Base-by-base conservation (phyloP, 306 rosid species). In the Castanea sativa region DNA sequence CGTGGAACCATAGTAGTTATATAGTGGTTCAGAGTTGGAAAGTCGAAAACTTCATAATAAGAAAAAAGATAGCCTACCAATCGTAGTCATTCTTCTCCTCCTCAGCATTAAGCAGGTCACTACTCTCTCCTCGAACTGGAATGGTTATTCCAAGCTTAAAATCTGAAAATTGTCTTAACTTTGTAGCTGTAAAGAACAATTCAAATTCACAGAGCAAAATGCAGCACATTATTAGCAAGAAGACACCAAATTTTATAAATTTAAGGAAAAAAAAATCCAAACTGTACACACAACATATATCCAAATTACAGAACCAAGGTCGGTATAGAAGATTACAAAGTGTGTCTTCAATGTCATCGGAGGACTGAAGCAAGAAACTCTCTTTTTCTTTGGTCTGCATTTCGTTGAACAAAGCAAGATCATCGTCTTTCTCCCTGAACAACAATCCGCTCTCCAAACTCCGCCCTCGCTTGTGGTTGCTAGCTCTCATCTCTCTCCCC, bases 51-150 rank as follows among this genome's bases (percentile, higher is more conserved):
- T 1, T 45, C 4, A 70, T 53, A 64, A 60, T 58, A 25, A 19
- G 4, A 73, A 55, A 88, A 75, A 60, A 52, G 73, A 69, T 32
- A 49, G 80, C 91, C 73, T 77, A 92, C 97, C 97, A 92, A 65
- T 92, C 96, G 19, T 91, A 92, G 84, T 92, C 97, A 78, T 91
- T 89, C 85, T 91, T 92, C 64, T 91, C 96, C 60, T 86, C 92
- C 25, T 91, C 93, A 6, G 64, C 87, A 87, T 83, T 86, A 73
- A 92, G 93, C 79, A 92, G 85, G 59, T 89, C 90, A 74, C 92
- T 89, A 59, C 83, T 88, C 91, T 88, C 89, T 69, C 97, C 92
- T 43, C 91, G 89, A 18, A 32, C 82, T 6, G 94, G 96, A 89
- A 91, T 76, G 71, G 90, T 73, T 74, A 92, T 86, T 74, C 92